A percentile compares a stretch with the other conserved stretches of the same genome.
Conservation (phyloP, 2,329 filamentous ascomycete species). For the Colletotrichum destructivum region DNA sequence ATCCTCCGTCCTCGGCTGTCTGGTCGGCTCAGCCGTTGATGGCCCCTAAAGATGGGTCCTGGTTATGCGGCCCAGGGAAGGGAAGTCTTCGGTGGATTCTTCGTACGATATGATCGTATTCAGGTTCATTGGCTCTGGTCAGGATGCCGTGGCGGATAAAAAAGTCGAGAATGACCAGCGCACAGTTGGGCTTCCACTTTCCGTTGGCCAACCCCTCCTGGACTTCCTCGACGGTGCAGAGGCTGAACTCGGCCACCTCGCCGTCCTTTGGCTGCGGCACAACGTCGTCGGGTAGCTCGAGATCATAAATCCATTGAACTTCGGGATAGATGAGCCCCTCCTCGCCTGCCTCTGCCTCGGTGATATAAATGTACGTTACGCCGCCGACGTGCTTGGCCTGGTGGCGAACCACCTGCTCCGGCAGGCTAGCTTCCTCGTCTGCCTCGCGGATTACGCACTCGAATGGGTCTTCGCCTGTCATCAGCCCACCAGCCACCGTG, state of each 20-base stretch:
- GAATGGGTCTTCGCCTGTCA: conserved; percentile 83
- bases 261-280: conserved; percentile 85
- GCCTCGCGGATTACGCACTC: conserved; percentile 89
- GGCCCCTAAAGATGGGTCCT: conserved; percentile 24
- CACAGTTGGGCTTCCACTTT: conserved; percentile 94
- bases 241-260: conserved; percentile 88
- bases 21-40: conserved; percentile 16
- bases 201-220: conserved; percentile 77
- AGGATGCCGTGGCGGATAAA: conserved; percentile 88
- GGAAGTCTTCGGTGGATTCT: conserved; percentile 85
- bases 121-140: conserved; percentile 82
- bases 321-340: conserved; percentile 89
- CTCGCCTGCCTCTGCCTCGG: conserved; percentile 85
- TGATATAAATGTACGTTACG: conserved; percentile 88
- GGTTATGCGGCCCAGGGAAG: conserved; percentile 79
- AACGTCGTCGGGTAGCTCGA: conserved; percentile 80
- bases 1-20: conserved; percentile 3
- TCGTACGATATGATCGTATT: conserved; percentile 82
- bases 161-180: conserved; percentile 88
- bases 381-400: conserved; percentile 74
- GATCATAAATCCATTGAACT: conserved; percentile 91
- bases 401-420: conserved; percentile 76
- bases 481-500: conserved; percentile 87
- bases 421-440: conserved; percentile 88
- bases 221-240: conserved; percentile 84